Conservation (phyloP, 441 rosid genomes). For the Euphorbia celastroides region DNA sequence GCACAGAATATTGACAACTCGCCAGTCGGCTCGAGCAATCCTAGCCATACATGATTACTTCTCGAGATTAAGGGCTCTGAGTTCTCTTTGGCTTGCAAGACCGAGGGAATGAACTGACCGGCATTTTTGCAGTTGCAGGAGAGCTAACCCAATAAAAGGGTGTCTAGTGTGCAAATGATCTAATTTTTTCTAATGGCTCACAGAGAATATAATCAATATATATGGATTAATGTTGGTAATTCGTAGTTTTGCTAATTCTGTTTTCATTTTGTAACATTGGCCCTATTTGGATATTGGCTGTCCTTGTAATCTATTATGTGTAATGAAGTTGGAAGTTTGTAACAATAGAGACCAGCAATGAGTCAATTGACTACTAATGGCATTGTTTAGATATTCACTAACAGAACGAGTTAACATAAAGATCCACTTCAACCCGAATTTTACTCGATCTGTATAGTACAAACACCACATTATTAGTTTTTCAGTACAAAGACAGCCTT, state of each 20-base stretch:
- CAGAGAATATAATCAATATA: slow-evolving; percentile 2
- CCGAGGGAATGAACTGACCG: slow-evolving; percentile 55
- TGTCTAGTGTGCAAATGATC: slow-evolving; percentile 4
- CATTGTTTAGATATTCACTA: neutral
- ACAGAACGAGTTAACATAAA: neutral
- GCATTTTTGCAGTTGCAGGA: slow-evolving; percentile 15
- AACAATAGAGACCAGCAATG: neutral
- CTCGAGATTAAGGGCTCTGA: slow-evolving; percentile 61
- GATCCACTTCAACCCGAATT: neutral
- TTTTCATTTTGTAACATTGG: neutral
- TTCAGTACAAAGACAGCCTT: neutral
- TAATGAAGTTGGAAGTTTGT: slow-evolving; percentile 15
- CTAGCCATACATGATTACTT: slow-evolving; percentile 59
- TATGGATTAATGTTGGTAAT: slow-evolving; percentile 12
- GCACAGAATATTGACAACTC: slow-evolving; percentile 58
- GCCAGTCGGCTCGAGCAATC: slow-evolving; percentile 69
- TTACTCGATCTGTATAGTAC: neutral
- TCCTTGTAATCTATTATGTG: slow-evolving; percentile 18
- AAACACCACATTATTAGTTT: neutral
- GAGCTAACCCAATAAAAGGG: slow-evolving; percentile 3
- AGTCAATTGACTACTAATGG: neutral
- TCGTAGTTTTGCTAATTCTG: neutral
- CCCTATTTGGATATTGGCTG: neutral
- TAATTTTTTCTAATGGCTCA: neutral
- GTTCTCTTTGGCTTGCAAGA: slow-evolving; percentile 73